Conservation (phyloP, 2,329 filamentous ascomycete genomes). For the Zymoseptoria passerinii region DNA sequence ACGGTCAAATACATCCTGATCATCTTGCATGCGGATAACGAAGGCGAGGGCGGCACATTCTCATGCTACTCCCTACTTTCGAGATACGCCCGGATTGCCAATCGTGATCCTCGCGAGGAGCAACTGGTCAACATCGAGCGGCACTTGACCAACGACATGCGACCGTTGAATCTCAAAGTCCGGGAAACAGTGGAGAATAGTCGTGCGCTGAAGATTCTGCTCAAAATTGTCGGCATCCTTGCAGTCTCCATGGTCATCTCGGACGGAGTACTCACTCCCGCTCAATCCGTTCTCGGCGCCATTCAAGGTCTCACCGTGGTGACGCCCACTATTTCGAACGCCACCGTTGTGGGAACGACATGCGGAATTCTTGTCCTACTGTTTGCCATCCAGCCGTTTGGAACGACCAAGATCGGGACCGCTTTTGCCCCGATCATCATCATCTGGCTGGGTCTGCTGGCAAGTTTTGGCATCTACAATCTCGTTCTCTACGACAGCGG, state of each 20-base stretch:
- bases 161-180: slow-evolving; percentile 43
- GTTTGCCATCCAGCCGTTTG: slow-evolving; percentile 58
- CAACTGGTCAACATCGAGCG: slow-evolving; percentile 53
- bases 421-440: slow-evolving; percentile 60
- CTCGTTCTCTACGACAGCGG: slow-evolving; percentile 39
- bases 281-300: slow-evolving; percentile 61
- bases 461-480: slow-evolving; percentile 55
- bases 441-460: slow-evolving; percentile 57
- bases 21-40: slow-evolving; percentile 58
- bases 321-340: slow-evolving; percentile 46
- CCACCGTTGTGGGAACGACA: slow-evolving; percentile 54
- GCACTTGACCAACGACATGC: slow-evolving; percentile 49
- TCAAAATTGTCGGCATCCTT: slow-evolving; percentile 57
- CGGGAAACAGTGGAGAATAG: slow-evolving; percentile 53
- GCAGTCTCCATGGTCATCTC: slow-evolving; percentile 61
- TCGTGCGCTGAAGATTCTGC: slow-evolving; percentile 40
- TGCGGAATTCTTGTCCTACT: slow-evolving; percentile 58
- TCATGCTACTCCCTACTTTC: slow-evolving; percentile 58
- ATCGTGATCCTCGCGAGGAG: slow-evolving; percentile 49
- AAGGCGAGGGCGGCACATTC: slow-evolving; percentile 64
- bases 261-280: slow-evolving; percentile 59
- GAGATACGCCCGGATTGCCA: slow-evolving; percentile 53
- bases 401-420: slow-evolving; percentile 51
- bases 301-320: slow-evolving; percentile 54
- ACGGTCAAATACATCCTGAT: slow-evolving; percentile 62